phyloP scores from a whole-genome alignment of 164 flowering plant species.

The Tinospora cordifolia region DNA sequence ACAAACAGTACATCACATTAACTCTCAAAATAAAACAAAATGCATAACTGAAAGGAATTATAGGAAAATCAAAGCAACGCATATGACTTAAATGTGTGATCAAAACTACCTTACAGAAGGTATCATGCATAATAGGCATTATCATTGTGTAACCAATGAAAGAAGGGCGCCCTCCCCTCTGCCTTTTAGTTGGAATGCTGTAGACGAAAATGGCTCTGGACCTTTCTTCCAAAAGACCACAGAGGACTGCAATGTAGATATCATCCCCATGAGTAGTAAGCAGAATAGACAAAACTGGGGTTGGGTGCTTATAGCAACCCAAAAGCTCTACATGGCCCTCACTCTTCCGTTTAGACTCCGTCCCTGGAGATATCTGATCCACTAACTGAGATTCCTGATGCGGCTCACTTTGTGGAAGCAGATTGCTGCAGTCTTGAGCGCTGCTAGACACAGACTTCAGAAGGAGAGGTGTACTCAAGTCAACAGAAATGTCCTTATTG shows the following conservation, averaged over 20 bases:
- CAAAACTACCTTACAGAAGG: slow-evolving; percentile 45
- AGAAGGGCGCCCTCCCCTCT: slow-evolving; percentile 48
- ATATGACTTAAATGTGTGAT: not conserved
- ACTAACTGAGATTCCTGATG: not conserved
- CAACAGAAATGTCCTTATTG: slow-evolving; percentile 17
- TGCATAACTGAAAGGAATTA: not conserved
- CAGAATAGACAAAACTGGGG: slow-evolving; percentile 48
- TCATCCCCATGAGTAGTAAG: slow-evolving; percentile 33
- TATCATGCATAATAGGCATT: slow-evolving; percentile 33
- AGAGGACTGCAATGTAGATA: slow-evolving; percentile 52
- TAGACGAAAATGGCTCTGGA: slow-evolving; percentile 52
- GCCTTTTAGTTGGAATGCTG: slow-evolving; percentile 34
- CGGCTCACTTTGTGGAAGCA: slow-evolving; percentile 1
- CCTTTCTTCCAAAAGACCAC: slow-evolving; percentile 40
- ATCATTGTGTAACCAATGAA: slow-evolving; percentile 56
- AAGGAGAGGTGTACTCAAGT: slow-evolving; percentile 11
- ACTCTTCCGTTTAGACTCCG: slow-evolving; percentile 24
- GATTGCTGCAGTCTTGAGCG: slow-evolving; percentile 4
- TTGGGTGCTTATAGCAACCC: slow-evolving; percentile 65
- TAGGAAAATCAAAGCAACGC: not conserved
- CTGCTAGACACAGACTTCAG: not conserved
- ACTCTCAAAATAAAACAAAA: not conserved
- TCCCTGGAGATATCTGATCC: slow-evolving; percentile 3
- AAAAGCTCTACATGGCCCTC: slow-evolving; percentile 36
- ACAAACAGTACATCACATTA: slow-evolving; percentile 1